A percentile compares a stretch with the other conserved stretches of the same genome.
These are phyloP conservation scores for Trametes hirsuta DNA, from an alignment of 1,284 basidiomycete species.

Conservation along the genomic window DNA sequence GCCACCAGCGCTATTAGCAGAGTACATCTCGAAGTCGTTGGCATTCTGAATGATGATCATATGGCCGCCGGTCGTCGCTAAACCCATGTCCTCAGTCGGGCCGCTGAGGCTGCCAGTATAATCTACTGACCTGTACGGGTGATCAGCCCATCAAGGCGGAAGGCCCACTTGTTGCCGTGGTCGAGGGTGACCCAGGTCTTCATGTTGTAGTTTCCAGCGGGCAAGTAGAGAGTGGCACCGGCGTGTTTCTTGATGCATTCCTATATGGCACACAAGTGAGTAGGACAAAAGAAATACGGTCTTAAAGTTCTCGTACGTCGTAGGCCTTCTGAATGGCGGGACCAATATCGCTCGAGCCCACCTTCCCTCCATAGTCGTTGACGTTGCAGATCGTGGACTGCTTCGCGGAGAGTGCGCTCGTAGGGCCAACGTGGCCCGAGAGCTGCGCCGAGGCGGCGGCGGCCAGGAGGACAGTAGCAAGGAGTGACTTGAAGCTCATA, in stretches of 20 bases:
- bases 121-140: conserved; percentile 30
- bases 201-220: conserved; percentile 37
- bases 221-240: conserved; percentile 37
- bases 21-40: conserved; percentile 42
- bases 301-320: conserved; percentile 11
- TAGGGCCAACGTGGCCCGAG: conserved; percentile 36
- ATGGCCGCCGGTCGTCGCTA: conserved; percentile 36
- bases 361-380: conserved; percentile 35
- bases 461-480: conserved; percentile 14
- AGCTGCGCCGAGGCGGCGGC: conserved; percentile 30
- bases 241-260: conserved; percentile 35
- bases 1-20: conserved; percentile 39
- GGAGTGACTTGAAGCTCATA: conserved; percentile 24
- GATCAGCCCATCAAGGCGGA: conserved; percentile 39
- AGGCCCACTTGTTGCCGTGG: conserved; percentile 37
- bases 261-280: neutral
- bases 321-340: conserved; percentile 39
- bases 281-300: no score
- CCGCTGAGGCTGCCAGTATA: neutral
- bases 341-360: conserved; percentile 39
- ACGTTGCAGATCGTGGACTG: conserved; percentile 36
- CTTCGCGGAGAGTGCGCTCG: conserved; percentile 32
- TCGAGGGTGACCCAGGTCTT: conserved; percentile 37
- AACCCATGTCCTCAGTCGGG: neutral
- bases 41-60: conserved; percentile 39